phyloP scores from a whole-genome alignment of 768 basidiomycete genomes.

The Leccinum barrowsii region DNA sequence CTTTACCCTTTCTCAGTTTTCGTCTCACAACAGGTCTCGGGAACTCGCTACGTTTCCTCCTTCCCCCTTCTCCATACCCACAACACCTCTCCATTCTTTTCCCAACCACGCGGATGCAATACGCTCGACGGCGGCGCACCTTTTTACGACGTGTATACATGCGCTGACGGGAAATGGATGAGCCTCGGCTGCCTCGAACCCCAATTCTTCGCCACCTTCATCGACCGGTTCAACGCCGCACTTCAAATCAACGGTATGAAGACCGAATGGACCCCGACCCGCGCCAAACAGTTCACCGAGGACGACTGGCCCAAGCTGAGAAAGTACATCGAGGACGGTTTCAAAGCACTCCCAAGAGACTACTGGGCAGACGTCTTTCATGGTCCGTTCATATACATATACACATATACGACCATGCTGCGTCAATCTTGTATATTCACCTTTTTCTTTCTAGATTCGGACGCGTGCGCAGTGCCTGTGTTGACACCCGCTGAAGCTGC shows the following conservation, averaged over 20 bases:
- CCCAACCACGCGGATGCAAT: slow-evolving; percentile 50
- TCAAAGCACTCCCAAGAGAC: slow-evolving; percentile 55
- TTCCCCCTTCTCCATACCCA: slow-evolving; percentile 57
- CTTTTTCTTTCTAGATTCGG: slow-evolving; percentile 45
- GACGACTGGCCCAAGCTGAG: slow-evolving; percentile 56
- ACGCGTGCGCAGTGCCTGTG: slow-evolving; percentile 71
- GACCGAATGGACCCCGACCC: slow-evolving; percentile 54
- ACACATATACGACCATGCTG: not conserved
- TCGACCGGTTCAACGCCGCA: slow-evolving; percentile 49
- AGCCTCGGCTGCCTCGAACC: slow-evolving; percentile 75
- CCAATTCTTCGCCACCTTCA: slow-evolving; percentile 62
- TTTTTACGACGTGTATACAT: slow-evolving; percentile 72
- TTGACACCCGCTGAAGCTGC: slow-evolving; percentile 61
- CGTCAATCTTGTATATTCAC: not conserved
- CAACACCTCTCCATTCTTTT: slow-evolving; percentile 34
- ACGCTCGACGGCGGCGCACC: slow-evolving; percentile 75
- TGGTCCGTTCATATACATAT: slow-evolving; percentile 34
- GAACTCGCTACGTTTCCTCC: slow-evolving; percentile 71
- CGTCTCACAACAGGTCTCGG: slow-evolving; percentile 59
- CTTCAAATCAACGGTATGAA: slow-evolving; percentile 41
- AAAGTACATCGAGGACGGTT: slow-evolving; percentile 61
- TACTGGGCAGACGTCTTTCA: slow-evolving; percentile 69
- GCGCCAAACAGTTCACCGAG: slow-evolving; percentile 41
- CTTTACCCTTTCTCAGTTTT: not conserved
- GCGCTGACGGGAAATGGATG: slow-evolving; percentile 72